Percentiles rank a stretch among this genome's conserved stretches.
Conservation (phyloP, 2,329 filamentous ascomycete species). For the Beauveria sp. region DNA sequence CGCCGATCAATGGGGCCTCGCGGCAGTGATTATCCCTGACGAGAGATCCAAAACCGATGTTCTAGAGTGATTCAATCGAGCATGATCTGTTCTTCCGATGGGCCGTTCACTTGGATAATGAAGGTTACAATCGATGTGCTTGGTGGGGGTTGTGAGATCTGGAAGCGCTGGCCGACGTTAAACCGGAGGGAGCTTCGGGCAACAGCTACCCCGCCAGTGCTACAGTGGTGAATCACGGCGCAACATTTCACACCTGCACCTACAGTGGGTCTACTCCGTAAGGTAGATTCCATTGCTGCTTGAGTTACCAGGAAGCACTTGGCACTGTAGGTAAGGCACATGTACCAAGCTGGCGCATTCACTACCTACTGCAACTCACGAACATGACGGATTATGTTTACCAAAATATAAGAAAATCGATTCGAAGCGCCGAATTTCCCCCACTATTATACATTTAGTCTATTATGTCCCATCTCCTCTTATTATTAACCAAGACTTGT, state of each 20-base stretch:
- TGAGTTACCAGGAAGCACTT: no score
- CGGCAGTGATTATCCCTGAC: background rate
- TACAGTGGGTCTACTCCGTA: background rate
- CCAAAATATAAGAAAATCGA: background rate
- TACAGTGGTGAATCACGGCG: background rate
- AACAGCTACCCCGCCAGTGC: background rate
- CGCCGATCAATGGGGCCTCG: background rate
- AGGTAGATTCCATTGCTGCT: no score
- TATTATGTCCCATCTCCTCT: background rate
- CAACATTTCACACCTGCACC: no score
- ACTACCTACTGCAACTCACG: background rate
- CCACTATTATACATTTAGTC: conserved; percentile 7
- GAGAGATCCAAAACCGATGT: background rate
- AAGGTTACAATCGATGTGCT: background rate
- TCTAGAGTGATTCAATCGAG: background rate
- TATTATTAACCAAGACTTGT: background rate
- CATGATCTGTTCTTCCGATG: background rate
- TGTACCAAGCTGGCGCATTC: background rate
- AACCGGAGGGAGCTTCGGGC: background rate
- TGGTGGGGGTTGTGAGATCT: conserved; percentile 6
- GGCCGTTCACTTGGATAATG: background rate
- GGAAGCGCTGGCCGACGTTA: background rate
- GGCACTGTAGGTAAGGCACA: background rate
- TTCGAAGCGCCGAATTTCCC: background rate
- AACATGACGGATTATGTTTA: no score